phyloP scores from a whole-genome alignment of 2,329 filamentous ascomycete species.

The Ophiostoma pallidulum region DNA sequence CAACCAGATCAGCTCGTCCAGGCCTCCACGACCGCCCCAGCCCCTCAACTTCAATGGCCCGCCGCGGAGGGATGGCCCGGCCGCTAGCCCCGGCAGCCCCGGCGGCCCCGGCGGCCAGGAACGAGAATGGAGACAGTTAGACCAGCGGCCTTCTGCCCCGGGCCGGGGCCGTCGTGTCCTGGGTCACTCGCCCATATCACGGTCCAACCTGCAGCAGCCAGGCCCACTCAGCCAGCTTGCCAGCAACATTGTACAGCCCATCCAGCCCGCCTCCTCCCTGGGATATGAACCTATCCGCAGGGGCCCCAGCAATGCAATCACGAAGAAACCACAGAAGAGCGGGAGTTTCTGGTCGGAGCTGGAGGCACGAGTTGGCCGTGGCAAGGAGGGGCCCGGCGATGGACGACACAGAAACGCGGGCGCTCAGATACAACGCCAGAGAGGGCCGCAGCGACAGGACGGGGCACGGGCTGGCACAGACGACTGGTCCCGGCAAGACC shows the following conservation, averaged over 20 bases:
- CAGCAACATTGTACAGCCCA: background rate
- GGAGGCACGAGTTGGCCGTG: background rate
- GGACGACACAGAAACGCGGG: too few species aligned
- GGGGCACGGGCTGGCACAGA: background rate
- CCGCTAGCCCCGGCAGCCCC: background rate
- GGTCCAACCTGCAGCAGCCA: background rate
- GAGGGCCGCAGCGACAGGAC: background rate
- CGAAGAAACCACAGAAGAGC: background rate
- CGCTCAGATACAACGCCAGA: background rate
- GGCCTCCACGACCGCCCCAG: background rate
- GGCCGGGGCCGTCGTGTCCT: background rate
- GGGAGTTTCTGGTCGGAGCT: conserved; percentile 7
- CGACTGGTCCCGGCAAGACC: background rate
- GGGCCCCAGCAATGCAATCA: too few species aligned
- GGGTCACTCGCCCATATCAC: background rate
- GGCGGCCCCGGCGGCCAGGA: background rate
- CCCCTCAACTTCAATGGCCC: background rate
- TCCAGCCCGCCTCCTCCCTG: background rate
- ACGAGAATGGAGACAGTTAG: conserved; percentile 4
- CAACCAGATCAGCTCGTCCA: background rate
- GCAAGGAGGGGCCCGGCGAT: background rate
- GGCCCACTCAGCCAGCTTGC: background rate
- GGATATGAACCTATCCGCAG: background rate
- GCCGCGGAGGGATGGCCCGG: background rate
- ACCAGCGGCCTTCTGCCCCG: background rate